Base-by-base conservation (phyloP, 2,329 filamentous ascomycete species). In the Teratosphaeria pseudoeucalypti region DNA sequence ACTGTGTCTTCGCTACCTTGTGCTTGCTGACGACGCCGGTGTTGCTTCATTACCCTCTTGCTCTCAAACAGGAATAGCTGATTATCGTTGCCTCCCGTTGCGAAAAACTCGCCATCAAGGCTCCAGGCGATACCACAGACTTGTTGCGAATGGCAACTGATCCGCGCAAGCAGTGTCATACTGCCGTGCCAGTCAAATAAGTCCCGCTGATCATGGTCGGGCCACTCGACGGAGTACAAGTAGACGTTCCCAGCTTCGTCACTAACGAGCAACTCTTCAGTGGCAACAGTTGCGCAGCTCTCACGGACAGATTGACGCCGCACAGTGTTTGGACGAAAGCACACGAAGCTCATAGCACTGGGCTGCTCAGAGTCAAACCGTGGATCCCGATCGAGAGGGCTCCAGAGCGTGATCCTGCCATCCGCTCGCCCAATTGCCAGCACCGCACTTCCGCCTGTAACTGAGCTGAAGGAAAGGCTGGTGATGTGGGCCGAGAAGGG, bases 71-170 rank as follows among this genome's bases (percentile, higher is more conserved):
- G 79, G 66, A 86, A 88, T 69, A 92, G 95, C 2, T 85, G 74
- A 69, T 97, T 96, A 76, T 99, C 94, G 70, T 99, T 97, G 27
- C 89, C 90, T 6, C 94, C 92, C 4, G 89, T 91, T 14, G 90
- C 90, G 71, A 99, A 92, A 39, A 85, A 80, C 2, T 80, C 79
- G 3, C 90, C 90, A 67, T 89, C 84, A 2, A 79, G 77, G 3
- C 90, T 92, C 90, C 92, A 97, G 2, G 89, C 83, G n/a, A 99
- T 78, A 1, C 92, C 92, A 68, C 94, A 99, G 58, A 99, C 87
- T 70, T 97, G 92, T 73, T 96, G 91, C 1, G 81, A 84, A 71
- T 97, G 92, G 7, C 90, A 84, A 34, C 81, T 81, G 66, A 97
- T 86, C 64, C 86, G 85, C 26, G 88, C 86, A 57, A 96, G 77